Evolutionary conservation across 2,329 filamentous ascomycete genomes (phyloP).

Genomic region (Claviceps spartinae): DNA sequence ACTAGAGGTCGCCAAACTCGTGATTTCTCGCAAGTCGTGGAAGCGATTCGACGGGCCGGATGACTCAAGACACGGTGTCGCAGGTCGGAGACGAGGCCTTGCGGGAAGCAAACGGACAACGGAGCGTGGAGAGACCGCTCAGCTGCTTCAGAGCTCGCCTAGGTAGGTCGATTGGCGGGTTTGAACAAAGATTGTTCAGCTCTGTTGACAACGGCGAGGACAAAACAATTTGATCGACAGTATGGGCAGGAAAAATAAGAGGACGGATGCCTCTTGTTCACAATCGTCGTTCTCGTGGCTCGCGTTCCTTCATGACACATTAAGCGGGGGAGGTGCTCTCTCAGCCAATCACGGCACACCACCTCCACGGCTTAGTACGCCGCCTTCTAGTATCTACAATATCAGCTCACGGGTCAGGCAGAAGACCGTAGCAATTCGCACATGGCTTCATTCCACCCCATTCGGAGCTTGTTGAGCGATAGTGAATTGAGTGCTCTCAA

Average conservation of each 20-base stretch:
- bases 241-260: constrained; percentile 1
- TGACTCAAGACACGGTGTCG: neutral
- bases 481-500: neutral
- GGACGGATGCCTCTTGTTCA: constrained; percentile 2
- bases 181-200: neutral
- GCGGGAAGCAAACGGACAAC: constrained; percentile 8
- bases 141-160: neutral
- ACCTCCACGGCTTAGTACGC: constrained; percentile 8
- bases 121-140: constrained; percentile 4
- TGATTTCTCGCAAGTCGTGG: constrained; percentile 13
- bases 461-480: neutral
- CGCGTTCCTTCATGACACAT: constrained; percentile 24
- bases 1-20: constrained; percentile 21
- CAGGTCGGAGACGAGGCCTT: constrained; percentile 1
- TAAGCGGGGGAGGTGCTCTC: constrained; percentile 20
- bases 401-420: constrained; percentile 6
- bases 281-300: constrained; percentile 7
- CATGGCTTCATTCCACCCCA: neutral
- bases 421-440: neutral
- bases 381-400: constrained; percentile 6
- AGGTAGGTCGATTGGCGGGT: constrained; percentile 1
- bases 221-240: neutral
- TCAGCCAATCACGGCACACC: constrained; percentile 18
- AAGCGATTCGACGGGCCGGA: neutral
- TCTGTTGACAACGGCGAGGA: neutral